These are phyloP conservation scores for Fallopia convolvulus DNA, from an alignment of 148 eudicot genomes.

Conservation along the genomic window DNA sequence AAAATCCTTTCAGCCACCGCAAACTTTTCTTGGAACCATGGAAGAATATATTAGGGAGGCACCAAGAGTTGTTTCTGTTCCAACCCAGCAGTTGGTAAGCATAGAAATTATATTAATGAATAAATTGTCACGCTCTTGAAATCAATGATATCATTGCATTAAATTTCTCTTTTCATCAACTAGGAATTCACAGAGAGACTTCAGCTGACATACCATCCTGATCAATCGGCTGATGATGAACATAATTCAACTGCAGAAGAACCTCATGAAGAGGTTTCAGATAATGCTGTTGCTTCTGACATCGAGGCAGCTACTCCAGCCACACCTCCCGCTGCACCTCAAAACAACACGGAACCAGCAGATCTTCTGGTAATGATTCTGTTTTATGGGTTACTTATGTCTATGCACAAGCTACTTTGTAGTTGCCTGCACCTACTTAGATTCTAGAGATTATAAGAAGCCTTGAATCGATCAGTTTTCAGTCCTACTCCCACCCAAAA, in stretches of 20 bases:
- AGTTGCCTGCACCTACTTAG: neutral
- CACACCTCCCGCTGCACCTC: constrained; percentile 24
- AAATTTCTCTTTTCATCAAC: constrained; percentile 11
- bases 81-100: constrained; percentile 62
- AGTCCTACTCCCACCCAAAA: neutral
- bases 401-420: neutral
- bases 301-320: constrained; percentile 39
- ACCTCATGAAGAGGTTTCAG: constrained; percentile 33
- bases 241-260: constrained; percentile 35
- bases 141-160: neutral
- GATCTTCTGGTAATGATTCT: constrained; percentile 62
- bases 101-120: neutral
- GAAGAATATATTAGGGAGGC: constrained; percentile 97
- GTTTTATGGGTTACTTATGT: neutral
- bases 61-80: constrained; percentile 73
- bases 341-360: constrained; percentile 45
- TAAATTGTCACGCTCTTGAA: neutral
- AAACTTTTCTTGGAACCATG: constrained; percentile 57
- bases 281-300: constrained; percentile 26
- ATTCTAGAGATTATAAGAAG: too few species aligned
- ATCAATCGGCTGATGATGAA: constrained; percentile 51
- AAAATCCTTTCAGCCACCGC: constrained; percentile 55
- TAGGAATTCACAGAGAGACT: constrained; percentile 98
- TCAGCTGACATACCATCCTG: constrained; percentile 68
- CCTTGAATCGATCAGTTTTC: too few species aligned